Base-by-base conservation (phyloP, 306 rosid species). In the Cyclanthera cordifolia region DNA sequence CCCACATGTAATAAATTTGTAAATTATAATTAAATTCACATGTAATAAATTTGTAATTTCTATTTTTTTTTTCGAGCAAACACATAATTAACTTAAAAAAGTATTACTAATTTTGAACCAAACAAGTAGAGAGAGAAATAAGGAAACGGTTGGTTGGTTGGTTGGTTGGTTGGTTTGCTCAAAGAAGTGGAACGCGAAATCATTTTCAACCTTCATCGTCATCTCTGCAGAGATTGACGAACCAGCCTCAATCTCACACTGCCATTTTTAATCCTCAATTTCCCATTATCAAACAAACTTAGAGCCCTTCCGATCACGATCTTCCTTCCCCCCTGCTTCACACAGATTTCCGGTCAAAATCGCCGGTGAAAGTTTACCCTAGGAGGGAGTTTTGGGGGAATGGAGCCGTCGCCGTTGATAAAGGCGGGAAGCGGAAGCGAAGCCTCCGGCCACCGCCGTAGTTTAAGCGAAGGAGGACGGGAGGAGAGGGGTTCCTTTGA, bases 401-500 rank as follows among this genome's bases (percentile, higher is more conserved):
- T 64, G 72, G 61, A 63, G 17, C 8, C 63, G 69, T 8, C 23
- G 73, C 16, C 56, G 69, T 63, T 68, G 19, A 32, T 10, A 23
- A 74, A 77, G 74, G 55, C 14, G 32, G 79, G 67, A 55, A 74
- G 83, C 63, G 83, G 69, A 67, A 74, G 80, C 39, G 83, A 74
- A 45, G 59, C 71, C 32, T 53, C 82, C 25, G 79, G 78, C 53
- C 43, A 1, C 43, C 43, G 43, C 30, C 13, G 55, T 13, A 53
- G 58, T 58, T 46, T 53, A 1, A 14, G 53, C 49, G 49, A 41
- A 1, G 59, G 60, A 3, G 85, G 79, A 19, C 73, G 17, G 5
- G 89, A 72, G 50, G 89, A 83, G 30, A 78, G 78, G 74, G 73
- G 79, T 17, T 60, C 65, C 20, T 91, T 77, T 25, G 90, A 85